phyloP scores from a whole-genome alignment of 805 yeast genomes.

The Cyberlindnera mississippiensis region DNA sequence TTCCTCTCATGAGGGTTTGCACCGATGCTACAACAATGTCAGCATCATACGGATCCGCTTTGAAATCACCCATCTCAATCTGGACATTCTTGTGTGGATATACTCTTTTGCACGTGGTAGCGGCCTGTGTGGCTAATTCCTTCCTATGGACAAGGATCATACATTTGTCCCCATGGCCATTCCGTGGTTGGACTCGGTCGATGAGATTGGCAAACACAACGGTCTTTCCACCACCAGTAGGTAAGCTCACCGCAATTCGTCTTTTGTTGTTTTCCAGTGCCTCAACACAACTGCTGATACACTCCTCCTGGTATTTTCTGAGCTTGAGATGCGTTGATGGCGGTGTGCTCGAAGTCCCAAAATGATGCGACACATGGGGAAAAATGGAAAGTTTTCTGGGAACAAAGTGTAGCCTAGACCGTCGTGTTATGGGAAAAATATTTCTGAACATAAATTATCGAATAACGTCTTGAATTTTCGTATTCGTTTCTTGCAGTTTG shows the following conservation, averaged over 20 bases:
- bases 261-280: slow-evolving; percentile 43
- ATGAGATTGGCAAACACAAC: slow-evolving; percentile 65
- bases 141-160: slow-evolving; percentile 76
- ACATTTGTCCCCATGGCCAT: slow-evolving; percentile 31
- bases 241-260: slow-evolving; percentile 77
- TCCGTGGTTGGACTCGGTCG: slow-evolving; percentile 35
- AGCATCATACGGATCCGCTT: slow-evolving; percentile 36
- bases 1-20: slow-evolving; percentile 50
- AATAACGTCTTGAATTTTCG: too few species aligned
- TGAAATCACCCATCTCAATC: slow-evolving; percentile 62
- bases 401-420: too few species aligned
- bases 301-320: slow-evolving; percentile 65
- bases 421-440: too few species aligned
- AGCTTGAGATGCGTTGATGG: slow-evolving; percentile 16
- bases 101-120: slow-evolving; percentile 39
- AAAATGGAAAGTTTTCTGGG: too few species aligned
- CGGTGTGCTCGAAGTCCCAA: too few species aligned
- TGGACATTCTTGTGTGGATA: slow-evolving; percentile 53
- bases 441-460: too few species aligned
- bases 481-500: too few species aligned
- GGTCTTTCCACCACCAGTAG: slow-evolving; percentile 96
- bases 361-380: too few species aligned
- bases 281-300: slow-evolving; percentile 51
- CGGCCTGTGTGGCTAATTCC: slow-evolving; percentile 75
- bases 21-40: slow-evolving; percentile 79